Percentiles rank a stretch among this genome's conserved stretches.
These are phyloP conservation scores for Cryptococcus hybrid DNA, from an alignment of 1,284 basidiomycete species.

Conservation along the genomic window DNA sequence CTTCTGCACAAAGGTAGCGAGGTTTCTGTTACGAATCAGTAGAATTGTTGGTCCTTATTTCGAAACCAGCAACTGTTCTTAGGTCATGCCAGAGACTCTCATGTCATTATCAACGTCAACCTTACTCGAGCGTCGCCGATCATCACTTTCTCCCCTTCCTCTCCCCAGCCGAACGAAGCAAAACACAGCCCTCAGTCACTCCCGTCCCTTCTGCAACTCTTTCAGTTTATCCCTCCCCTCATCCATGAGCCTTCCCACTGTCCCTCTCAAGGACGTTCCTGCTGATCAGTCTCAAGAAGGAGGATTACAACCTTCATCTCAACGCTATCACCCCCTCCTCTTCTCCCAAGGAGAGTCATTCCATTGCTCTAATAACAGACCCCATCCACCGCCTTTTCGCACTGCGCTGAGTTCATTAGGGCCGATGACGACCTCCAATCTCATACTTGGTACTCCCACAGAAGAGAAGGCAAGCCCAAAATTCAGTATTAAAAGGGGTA, in stretches of 20 bases:
- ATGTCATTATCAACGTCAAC: no score
- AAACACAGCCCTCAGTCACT: no score
- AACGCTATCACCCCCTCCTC: no score
- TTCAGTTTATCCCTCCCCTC: conserved; percentile 10
- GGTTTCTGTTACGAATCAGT: no score
- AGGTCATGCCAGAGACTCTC: no score
- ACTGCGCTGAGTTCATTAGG: conserved; percentile 8
- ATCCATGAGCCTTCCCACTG: conserved; percentile 11
- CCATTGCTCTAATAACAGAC: conserved; percentile 12
- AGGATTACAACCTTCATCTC: not conserved
- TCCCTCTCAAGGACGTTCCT: conserved; percentile 5
- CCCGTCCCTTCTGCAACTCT: not conserved
- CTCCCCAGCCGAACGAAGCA: not conserved
- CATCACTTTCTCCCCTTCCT: no score
- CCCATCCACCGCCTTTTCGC: conserved; percentile 12
- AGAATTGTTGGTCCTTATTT: no score
- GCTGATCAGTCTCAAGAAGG: not conserved
- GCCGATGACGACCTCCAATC: not conserved
- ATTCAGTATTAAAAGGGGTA: no score
- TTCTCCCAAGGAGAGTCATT: conserved; percentile 6
- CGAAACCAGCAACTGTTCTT: no score
- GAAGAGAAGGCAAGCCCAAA: not conserved
- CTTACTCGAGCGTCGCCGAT: no score
- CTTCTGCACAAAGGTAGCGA: no score
- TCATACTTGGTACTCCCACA: not conserved